Conservation (phyloP, 768 basidiomycete genomes). For the Rhodotorula sphaerocarpa region DNA sequence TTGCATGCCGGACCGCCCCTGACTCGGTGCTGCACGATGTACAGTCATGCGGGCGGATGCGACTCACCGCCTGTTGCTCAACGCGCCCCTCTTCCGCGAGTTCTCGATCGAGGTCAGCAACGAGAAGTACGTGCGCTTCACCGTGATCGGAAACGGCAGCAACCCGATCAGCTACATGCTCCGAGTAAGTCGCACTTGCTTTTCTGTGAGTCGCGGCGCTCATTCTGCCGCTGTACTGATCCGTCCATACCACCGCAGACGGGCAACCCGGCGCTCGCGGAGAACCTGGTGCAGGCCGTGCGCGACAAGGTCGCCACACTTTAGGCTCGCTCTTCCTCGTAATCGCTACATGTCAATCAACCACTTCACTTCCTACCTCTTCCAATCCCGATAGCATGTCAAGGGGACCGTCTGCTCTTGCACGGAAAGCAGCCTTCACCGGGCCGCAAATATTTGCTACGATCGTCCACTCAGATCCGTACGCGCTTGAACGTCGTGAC, state of each 20-base stretch:
- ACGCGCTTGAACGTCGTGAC: conserved; percentile 21
- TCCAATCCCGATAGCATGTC: background rate
- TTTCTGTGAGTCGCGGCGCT: background rate
- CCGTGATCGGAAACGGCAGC: conserved; percentile 16
- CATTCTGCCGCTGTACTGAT: too few relatives aligned
- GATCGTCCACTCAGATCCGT: background rate
- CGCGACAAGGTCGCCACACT: conserved; percentile 25
- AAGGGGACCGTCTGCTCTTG: too few relatives aligned
- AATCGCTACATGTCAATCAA: background rate
- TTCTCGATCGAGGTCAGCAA: conserved; percentile 33
- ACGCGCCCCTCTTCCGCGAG: conserved; percentile 33
- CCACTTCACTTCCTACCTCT: background rate
- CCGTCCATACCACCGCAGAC: too few relatives aligned
- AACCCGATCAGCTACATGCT: conserved; percentile 36
- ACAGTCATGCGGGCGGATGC: conserved; percentile 38
- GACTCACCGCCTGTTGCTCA: conserved; percentile 36
- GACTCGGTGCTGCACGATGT: too few relatives aligned
- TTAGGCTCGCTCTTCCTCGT: background rate
- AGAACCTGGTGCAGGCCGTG: conserved; percentile 19
- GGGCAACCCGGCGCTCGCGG: conserved; percentile 13
- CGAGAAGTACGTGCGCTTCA: conserved; percentile 37
- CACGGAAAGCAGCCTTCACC: too few relatives aligned
- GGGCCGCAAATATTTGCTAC: too few relatives aligned
- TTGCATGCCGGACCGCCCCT: too few relatives aligned
- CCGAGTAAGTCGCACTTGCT: conserved; percentile 14